phyloP scores from a whole-genome alignment of 2,329 filamentous ascomycete species.

The Penicillium verrucosum region DNA sequence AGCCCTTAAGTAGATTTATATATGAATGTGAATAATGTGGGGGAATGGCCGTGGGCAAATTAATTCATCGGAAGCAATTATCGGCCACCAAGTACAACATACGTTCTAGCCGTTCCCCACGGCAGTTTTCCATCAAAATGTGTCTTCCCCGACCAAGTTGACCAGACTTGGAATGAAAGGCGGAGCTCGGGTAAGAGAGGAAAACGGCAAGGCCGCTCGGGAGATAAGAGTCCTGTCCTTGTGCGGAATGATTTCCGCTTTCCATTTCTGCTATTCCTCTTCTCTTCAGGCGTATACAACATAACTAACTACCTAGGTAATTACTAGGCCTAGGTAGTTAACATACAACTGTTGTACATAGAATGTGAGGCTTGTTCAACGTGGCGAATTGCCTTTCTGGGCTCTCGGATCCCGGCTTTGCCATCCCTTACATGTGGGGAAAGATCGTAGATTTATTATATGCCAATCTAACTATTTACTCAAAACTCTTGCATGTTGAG shows the following conservation, averaged over 20 bases:
- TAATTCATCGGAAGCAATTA: not conserved
- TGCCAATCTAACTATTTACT: too few relatives aligned
- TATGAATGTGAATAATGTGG: not conserved
- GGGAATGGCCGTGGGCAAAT: conserved; percentile 3
- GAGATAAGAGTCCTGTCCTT: not conserved
- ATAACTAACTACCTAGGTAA: too few relatives aligned
- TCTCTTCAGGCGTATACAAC: too few relatives aligned
- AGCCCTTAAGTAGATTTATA: not conserved
- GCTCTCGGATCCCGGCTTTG: not conserved
- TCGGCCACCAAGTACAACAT: not conserved
- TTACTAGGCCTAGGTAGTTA: too few relatives aligned
- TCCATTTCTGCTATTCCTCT: too few relatives aligned
- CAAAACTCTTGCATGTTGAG: too few relatives aligned
- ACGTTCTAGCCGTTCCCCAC: not conserved
- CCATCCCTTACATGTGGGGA: not conserved
- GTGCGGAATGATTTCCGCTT: not conserved
- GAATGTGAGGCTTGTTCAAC: not conserved
- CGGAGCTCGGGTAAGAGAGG: conserved; percentile 6
- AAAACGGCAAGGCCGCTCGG: not conserved
- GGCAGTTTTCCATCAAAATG: not conserved
- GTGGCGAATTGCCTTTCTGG: not conserved
- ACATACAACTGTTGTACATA: too few relatives aligned
- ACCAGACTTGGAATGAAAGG: not conserved
- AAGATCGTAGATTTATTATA: not conserved
- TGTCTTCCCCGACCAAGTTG: not conserved